Evolutionary conservation across 2,329 filamentous ascomycete species (phyloP), one percentile per base, ranked within the genome.

Genomic region (Fonsecaea monophora): DNA sequence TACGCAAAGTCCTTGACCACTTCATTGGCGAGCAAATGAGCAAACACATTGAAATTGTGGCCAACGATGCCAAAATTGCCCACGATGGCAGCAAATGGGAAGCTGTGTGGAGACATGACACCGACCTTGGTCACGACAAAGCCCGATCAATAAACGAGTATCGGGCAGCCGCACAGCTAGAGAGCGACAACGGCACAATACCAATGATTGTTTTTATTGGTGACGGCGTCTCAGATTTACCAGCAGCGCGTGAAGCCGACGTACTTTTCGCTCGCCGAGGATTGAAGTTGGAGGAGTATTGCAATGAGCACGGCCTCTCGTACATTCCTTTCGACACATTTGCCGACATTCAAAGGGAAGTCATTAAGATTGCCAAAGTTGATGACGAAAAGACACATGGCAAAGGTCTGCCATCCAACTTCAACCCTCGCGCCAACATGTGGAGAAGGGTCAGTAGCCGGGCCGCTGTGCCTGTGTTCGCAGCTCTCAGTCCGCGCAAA

Each of bases 191-290:
- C 66, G 87, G 85, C 63, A 86, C 86, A 2, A 83, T 90, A 55
- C 88, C 88, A 0, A 79, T 90, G 60, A 89, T 90, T 71, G 80
- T 90, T 60, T 91, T 90, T 78, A 89, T 90, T 70, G 88, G 89
- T 57, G 89, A 90, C 73, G 89, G 88, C 25, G 87, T 90, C 5
- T 89, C 86, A 0, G 89, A 90, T 73, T 81, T 90, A 1, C 84
- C 89, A 0, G 88, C 88, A 2, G 88, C 89, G 0, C 81, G 87
- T 35, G 83, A 90, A 73, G 87, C 88, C 1, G 89, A 90, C 73
- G 86, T 90, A 0, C 83, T 91, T 10, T 90, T 90, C 73, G 88
- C 89, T 0, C 83, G 88, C 10, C 82, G 84, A n/a, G 88, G 88
- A 0, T 79, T 90, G 45, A 80, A 85, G 1, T 80, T 90, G 15